A percentile compares a stretch with the other conserved stretches of the same genome.
These are phyloP conservation scores for Acorus calamus DNA, from an alignment of 106 monocot species.

Conservation along the genomic window DNA sequence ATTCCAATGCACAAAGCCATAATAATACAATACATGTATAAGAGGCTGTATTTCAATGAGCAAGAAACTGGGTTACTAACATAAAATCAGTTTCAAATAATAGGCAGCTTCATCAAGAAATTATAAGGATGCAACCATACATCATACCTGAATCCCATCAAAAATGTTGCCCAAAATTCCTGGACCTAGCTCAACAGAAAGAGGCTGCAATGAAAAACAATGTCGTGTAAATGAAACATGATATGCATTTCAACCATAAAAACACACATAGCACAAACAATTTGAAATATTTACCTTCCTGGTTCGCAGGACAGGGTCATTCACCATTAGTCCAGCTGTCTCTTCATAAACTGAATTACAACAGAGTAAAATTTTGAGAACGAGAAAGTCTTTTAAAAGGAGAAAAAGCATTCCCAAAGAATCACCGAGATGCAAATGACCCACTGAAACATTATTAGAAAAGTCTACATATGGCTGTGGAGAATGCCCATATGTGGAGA, in stretches of 20 bases:
- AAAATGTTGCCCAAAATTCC: constrained; percentile 99
- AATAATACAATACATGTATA: too few relatives aligned
- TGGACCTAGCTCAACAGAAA: constrained; percentile 97
- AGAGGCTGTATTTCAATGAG: too few relatives aligned
- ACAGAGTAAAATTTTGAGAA: too few relatives aligned
- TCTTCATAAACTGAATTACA: constrained; percentile 82
- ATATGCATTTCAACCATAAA: not conserved
- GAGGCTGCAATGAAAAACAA: constrained; percentile 48
- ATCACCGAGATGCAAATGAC: not conserved
- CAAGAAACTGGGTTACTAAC: too few relatives aligned
- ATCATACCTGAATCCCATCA: constrained; percentile 92
- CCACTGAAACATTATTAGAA: not conserved
- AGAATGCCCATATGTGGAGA: not conserved
- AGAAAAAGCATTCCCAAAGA: not conserved
- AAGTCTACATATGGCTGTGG: not conserved
- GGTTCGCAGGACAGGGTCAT: constrained; percentile 95
- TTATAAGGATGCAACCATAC: not conserved
- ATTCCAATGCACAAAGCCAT: too few relatives aligned
- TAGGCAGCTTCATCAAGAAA: not conserved
- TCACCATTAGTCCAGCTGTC: constrained; percentile 93
- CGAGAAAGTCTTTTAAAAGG: too few relatives aligned
- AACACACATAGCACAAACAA: not conserved
- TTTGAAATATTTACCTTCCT: constrained; percentile 41
- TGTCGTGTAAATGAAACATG: not conserved
- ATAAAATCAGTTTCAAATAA: not conserved